phyloP scores from a whole-genome alignment of 768 basidiomycete genomes.

The Multifurca ochricompacta region DNA sequence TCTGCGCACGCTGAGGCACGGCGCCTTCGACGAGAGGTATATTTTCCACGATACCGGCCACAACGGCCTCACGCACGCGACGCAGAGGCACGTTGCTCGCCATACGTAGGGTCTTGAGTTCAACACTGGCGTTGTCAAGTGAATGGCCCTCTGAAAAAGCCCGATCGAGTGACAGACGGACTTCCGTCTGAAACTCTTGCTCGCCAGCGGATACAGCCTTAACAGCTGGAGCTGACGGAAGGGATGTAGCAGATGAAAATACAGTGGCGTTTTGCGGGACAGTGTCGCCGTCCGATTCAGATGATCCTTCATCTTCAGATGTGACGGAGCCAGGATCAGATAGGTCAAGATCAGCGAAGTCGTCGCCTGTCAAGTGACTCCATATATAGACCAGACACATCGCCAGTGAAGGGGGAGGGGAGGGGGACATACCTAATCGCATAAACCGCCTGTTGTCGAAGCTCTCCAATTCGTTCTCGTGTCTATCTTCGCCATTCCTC shows the following conservation, averaged over 20 bases:
- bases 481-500: conserved; percentile 54
- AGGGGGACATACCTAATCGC: conserved; percentile 55
- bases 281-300: conserved; percentile 31
- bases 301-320: conserved; percentile 39
- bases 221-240: conserved; percentile 35
- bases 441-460: conserved; percentile 63
- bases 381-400: background rate
- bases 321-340: conserved; percentile 54
- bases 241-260: conserved; percentile 44
- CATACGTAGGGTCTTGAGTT: conserved; percentile 95
- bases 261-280: conserved; percentile 33
- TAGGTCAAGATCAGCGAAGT: conserved; percentile 50
- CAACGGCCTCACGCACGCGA: conserved; percentile 83
- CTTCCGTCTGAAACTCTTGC: conserved; percentile 67
- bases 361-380: conserved; percentile 41
- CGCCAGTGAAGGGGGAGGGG: too few relatives aligned
- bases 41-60: conserved; percentile 71
- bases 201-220: conserved; percentile 30
- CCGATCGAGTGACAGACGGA: conserved; percentile 78
- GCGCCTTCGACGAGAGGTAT: conserved; percentile 55
- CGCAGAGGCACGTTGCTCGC: conserved; percentile 86
- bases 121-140: conserved; percentile 88
- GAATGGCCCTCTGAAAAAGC: conserved; percentile 89
- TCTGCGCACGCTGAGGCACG: conserved; percentile 54
- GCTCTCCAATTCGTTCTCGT: conserved; percentile 54